Percentiles rank a stretch among this genome's conserved stretches.
Conservation (phyloP, 306 rosid species). For the Lupinus albus region DNA sequence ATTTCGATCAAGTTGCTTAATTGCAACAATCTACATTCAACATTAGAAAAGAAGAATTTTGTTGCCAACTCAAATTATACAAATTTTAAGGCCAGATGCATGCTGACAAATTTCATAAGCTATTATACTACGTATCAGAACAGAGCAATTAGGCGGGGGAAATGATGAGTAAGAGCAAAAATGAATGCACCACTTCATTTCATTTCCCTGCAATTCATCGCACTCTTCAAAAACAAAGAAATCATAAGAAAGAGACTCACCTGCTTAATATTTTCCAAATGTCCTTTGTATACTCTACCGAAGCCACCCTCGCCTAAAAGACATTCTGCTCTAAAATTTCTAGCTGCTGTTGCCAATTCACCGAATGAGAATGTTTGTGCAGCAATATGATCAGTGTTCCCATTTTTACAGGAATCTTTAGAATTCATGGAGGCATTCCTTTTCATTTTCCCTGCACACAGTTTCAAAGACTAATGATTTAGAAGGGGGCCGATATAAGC, state of each 20-base stretch:
- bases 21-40: conserved; percentile 73
- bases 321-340: conserved; percentile 79
- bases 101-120: conserved; percentile 20
- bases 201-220: conserved; percentile 23
- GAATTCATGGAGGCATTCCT: conserved; percentile 55
- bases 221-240: conserved; percentile 16
- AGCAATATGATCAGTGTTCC: conserved; percentile 71
- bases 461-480: conserved; percentile 34
- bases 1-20: conserved; percentile 91
- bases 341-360: conserved; percentile 87
- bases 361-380: conserved; percentile 86
- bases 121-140: background rate
- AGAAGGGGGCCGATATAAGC: conserved; percentile 24
- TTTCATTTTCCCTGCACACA: conserved; percentile 56
- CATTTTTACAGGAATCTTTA: conserved; percentile 55
- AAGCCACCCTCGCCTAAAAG: conserved; percentile 94
- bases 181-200: conserved; percentile 13
- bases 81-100: background rate
- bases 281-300: conserved; percentile 90
- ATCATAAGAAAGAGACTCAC: conserved; percentile 46
- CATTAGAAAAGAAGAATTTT: conserved; percentile 34
- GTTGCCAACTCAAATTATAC: conserved; percentile 21
- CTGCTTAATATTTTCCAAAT: conserved; percentile 70
- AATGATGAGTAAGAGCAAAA: conserved; percentile 27
- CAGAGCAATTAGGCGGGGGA: background rate